Base-by-base conservation (phyloP, 805 yeast genomes). In the Saturnispora sanitii region DNA sequence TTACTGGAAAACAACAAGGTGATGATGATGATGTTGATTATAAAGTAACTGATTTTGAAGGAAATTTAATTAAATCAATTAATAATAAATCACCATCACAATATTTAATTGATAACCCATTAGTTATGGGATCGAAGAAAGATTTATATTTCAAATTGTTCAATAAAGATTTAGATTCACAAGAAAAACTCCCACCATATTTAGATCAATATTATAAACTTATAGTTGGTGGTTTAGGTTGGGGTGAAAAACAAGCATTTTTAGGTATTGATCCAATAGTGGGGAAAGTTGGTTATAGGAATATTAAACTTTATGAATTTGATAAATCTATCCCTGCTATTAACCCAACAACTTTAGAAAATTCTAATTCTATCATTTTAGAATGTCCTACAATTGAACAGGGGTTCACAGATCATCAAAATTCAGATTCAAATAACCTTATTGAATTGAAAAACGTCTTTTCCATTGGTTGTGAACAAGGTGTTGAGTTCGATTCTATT, bases 151-250 rank as follows among this genome's bases (percentile, higher is more conserved):
- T 56, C 26, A 45, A 50, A 34, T 35, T 58, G 4, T 45, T 39
- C 15, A 38, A 49, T 17, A 31, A 37, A 2, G 31, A 27, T 3
- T 23, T 11, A 23, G 28, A 35, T 3, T 30, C 40, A 3, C 39
- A 7, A 1, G 4, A 22, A 6, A 6, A 6, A 9, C 12, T 32
- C 4, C 25, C 18, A 3, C 39, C 40, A 46, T 45, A 50, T 40
- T 46, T 41, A 29, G 51, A 57, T 4, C 50, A 54, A 40, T 61
- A 67, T 40, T 71, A 61, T 54, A 71, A 73, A 51, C 77, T 80
- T 17, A 65, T 76, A 27, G 87, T 84, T 4, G 87, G 87, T 4
- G 87, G 87, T 2, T 81, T 85, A 2, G 77, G 79, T 2, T 80
- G 86, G 86, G 83, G 85, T 1, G 73, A 77, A 22, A 72, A 79